Evolutionary conservation across 1,139 yeast genomes (phyloP), one percentile per base, ranked within the genome.

Genomic region (Kazachstania sp.): DNA sequence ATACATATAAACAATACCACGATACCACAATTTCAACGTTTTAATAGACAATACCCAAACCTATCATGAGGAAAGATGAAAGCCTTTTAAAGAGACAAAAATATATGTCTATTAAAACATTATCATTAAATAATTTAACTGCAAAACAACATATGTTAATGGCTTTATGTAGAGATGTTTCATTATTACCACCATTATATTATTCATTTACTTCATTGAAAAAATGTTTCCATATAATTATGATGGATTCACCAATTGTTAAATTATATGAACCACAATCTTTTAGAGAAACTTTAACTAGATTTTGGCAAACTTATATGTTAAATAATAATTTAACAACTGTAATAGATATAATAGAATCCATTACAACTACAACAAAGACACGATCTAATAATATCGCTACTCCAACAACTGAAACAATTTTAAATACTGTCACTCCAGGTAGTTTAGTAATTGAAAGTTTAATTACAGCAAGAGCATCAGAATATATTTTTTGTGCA

Each of bases 131-230:
- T 32, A 64, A 62, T 48, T 70, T 86, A 49, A 83, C 82, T 54
- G 86, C 94, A 1, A 72, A 81, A 51, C 90, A 86, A 56, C 95
- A 86, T 60, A 75, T 85, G 54, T 74, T 85, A 9, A 72, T 88
- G 51, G 86, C 92, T 0, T 67, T 78, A 26, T 81, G 87, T 56
- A 70, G 94, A 51, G 95, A 85, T 57, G 68, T 86, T 23, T 84
- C 94, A 2, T 71, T 84, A 13, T 63, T 81, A 2, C 87, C 87
- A 0, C 78, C 86, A 7, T 59, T 81, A 11, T 58, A 78, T 20
- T 86, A 86, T 31, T 68, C 81, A 45, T 67, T 74, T 54, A 74
- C 71, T 43, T 75, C 85, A 44, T 71, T 85, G 69, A 71, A 68
- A 54, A 72, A 77, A 52, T 76, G 72, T 7, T 69, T 68, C 67